phyloP scores from a whole-genome alignment of 2,329 filamentous ascomycete species.

The Colletotrichum sp. region DNA sequence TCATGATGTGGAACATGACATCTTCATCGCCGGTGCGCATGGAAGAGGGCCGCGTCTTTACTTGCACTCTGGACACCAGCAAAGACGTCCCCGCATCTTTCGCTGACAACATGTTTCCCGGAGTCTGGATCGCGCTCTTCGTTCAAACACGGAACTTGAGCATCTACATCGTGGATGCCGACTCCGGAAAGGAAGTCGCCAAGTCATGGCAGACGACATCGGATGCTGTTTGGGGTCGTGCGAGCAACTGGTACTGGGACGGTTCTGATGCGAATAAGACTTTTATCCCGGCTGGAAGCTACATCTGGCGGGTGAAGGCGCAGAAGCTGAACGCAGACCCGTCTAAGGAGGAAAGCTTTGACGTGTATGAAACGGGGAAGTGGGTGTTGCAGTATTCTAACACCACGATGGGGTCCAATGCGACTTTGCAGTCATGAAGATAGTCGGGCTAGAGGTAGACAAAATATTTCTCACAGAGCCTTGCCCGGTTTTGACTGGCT shows the following conservation, averaged over 20 bases:
- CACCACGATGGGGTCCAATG: background rate
- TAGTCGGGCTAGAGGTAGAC: background rate
- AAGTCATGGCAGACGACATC: background rate
- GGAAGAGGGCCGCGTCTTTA: background rate
- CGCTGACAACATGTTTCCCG: background rate
- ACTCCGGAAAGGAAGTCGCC: background rate
- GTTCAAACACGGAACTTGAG: background rate
- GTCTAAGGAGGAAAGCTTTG: background rate
- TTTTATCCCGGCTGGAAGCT: background rate
- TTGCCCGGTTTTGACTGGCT: too few relatives aligned
- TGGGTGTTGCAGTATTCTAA: conserved; percentile 3
- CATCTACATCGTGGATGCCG: background rate
- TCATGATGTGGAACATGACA: background rate
- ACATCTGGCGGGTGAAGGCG: background rate
- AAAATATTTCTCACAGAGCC: background rate
- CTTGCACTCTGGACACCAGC: background rate
- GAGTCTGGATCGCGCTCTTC: background rate
- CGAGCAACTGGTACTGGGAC: background rate
- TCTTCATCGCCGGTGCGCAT: background rate
- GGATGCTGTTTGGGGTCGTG: background rate
- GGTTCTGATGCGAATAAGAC: background rate
- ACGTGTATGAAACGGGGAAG: background rate
- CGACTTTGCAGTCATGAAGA: background rate
- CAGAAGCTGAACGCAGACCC: background rate
- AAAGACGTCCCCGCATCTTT: background rate